Percentiles rank a stretch among this genome's conserved stretches.
phyloP scores from a whole-genome alignment of 345 rosid genomes.

The Syzygium grande region DNA sequence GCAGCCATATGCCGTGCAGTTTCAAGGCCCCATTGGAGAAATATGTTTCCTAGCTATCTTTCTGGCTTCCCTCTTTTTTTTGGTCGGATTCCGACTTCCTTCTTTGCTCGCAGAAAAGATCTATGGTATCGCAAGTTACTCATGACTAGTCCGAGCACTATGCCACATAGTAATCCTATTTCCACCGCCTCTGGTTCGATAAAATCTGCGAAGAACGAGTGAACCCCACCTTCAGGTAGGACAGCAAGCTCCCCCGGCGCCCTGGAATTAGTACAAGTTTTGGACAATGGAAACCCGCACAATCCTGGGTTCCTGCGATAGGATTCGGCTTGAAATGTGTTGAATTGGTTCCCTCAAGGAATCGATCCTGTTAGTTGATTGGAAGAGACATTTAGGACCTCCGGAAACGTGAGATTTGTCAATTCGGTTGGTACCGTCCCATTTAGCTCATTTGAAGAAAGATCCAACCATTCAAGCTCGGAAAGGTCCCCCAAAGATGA shows the following conservation, averaged over 20 bases:
- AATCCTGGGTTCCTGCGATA: not conserved
- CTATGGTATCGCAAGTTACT: not conserved
- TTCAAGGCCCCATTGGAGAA: not conserved
- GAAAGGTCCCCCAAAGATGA: not conserved
- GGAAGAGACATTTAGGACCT: not conserved
- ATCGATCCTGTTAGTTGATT: not conserved
- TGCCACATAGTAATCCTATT: not conserved
- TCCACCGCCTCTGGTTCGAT: not conserved
- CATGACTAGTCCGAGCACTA: not conserved
- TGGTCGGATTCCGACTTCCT: not conserved
- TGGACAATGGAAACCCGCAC: not conserved
- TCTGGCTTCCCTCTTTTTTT: not conserved
- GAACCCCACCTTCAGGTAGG: not conserved
- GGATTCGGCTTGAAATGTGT: not conserved
- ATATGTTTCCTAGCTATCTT: not conserved
- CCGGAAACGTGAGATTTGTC: not conserved
- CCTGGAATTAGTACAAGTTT: not conserved
- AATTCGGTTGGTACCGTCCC: not conserved
- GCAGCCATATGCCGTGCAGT: not conserved
- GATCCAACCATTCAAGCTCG: constrained; percentile 1
- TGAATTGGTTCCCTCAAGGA: not conserved
- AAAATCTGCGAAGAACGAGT: not conserved
- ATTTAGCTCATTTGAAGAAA: not conserved
- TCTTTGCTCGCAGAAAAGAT: not conserved
- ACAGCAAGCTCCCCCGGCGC: not conserved